A percentile compares a stretch with the other conserved stretches of the same genome.
These are phyloP conservation scores for Candida khao-thaluensis DNA, from an alignment of 805 yeast genomes.

Conservation along the genomic window DNA sequence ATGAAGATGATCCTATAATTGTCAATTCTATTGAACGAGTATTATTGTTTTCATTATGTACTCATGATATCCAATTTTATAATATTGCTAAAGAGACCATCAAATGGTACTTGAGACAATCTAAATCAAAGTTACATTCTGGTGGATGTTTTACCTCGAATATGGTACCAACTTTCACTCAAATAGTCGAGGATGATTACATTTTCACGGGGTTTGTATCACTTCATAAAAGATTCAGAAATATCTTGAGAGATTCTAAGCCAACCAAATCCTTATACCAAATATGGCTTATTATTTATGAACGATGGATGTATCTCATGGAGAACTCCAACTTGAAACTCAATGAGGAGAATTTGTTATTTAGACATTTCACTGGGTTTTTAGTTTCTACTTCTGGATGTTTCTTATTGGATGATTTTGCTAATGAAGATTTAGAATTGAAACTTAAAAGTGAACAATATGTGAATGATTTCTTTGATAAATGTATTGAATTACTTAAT, in stretches of 20 bases:
- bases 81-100: slow-evolving; percentile 38
- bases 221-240: slow-evolving; percentile 63
- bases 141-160: slow-evolving; percentile 14
- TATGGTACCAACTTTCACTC: slow-evolving; percentile 27
- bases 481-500: slow-evolving; percentile 48
- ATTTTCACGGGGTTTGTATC: slow-evolving; percentile 73
- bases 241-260: slow-evolving; percentile 24
- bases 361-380: slow-evolving; percentile 70
- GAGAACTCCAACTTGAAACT: slow-evolving; percentile 19
- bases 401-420: slow-evolving; percentile 39
- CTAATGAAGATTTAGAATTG: slow-evolving; percentile 21
- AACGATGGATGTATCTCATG: slow-evolving; percentile 44
- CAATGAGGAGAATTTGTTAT: slow-evolving; percentile 45
- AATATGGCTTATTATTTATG: slow-evolving; percentile 47
- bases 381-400: slow-evolving; percentile 70
- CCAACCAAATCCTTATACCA: slow-evolving; percentile 33
- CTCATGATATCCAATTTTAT: slow-evolving; percentile 44
- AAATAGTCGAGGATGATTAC: slow-evolving; percentile 50
- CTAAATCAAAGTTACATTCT: slow-evolving; percentile 10
- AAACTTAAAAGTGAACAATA: slow-evolving; percentile 32
- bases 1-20: slow-evolving; percentile 11
- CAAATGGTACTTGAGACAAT: slow-evolving; percentile 28
- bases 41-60: slow-evolving; percentile 38
- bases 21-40: slow-evolving; percentile 34
- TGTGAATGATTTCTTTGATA: slow-evolving; percentile 49